A percentile compares a stretch with the other conserved stretches of the same genome.
These are phyloP conservation scores for Sporothrix sp. DNA, from an alignment of 2,329 filamentous ascomycete genomes.

Conservation along the genomic window DNA sequence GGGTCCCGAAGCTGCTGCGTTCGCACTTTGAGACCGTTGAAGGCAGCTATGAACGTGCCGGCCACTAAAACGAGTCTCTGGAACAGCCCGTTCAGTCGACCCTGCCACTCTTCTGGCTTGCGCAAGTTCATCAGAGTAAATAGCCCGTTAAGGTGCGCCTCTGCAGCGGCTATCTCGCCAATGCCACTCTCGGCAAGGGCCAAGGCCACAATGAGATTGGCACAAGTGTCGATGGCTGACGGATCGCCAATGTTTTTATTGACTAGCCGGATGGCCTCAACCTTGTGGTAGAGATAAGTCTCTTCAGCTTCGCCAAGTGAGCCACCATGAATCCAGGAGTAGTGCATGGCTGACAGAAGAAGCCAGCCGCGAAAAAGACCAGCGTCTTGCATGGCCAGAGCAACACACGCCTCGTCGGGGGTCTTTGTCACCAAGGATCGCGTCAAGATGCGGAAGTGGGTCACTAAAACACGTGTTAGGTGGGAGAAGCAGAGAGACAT, in stretches of 20 bases:
- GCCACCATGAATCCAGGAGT: conserved; percentile 6
- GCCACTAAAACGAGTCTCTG: neutral
- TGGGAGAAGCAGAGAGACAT: neutral
- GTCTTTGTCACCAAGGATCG: neutral
- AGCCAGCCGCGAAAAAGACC: neutral
- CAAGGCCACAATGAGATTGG: neutral
- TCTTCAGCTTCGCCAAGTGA: neutral
- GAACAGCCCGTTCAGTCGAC: neutral
- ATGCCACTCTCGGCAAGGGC: conserved; percentile 7
- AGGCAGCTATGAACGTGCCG: neutral
- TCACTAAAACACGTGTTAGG: neutral
- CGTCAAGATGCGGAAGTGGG: conserved; percentile 2
- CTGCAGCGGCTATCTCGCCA: neutral
- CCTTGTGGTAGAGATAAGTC: conserved; percentile 2
- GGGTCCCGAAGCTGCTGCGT: neutral
- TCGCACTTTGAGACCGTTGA: neutral
- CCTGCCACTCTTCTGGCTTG: neutral
- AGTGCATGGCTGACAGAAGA: conserved; percentile 3
- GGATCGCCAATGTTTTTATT: neutral
- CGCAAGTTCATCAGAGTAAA: conserved; percentile 2
- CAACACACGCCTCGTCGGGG: neutral
- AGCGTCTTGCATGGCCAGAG: neutral
- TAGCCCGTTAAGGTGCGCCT: conserved; percentile 3
- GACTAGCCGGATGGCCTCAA: conserved; percentile 3
- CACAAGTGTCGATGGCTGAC: neutral